phyloP scores from a whole-genome alignment of 176 grass and related monocot species.

The bread wheat (Triticum aestivum) region DNA sequence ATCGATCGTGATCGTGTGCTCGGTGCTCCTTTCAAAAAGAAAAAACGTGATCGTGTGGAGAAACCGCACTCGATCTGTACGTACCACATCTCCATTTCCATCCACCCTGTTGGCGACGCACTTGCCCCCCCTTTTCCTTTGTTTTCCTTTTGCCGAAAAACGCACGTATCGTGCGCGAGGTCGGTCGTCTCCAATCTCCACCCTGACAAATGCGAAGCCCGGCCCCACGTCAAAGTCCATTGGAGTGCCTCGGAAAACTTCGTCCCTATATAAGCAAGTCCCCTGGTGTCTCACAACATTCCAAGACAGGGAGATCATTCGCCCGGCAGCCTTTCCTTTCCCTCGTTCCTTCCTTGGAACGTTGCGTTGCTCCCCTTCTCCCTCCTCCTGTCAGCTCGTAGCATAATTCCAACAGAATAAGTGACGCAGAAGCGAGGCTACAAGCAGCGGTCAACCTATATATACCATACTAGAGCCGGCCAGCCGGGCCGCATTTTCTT shows the following conservation, averaged over 20 bases:
- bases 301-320: constrained; percentile 30
- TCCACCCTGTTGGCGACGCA: constrained; percentile 11
- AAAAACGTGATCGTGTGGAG: constrained; percentile 10
- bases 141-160: neutral
- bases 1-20: no score
- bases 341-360: constrained; percentile 26
- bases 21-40: no score
- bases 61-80: constrained; percentile 23
- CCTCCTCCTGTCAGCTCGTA: neutral
- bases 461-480: neutral
- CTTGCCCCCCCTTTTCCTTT: neutral
- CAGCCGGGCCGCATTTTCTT: neutral
- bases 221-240: constrained; percentile 36
- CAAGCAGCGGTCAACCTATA: constrained; percentile 33
- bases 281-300: constrained; percentile 15
- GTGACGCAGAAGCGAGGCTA: neutral
- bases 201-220: neutral
- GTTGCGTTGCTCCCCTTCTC: neutral
- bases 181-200: constrained; percentile 25
- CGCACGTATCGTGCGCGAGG: constrained; percentile 29
- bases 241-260: neutral
- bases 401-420: constrained; percentile 1
- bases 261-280: constrained; percentile 30
- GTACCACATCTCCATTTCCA: neutral
- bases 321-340: constrained; percentile 5